phyloP scores from a whole-genome alignment of 768 basidiomycete species.

The Infundibulicybe gibba region DNA sequence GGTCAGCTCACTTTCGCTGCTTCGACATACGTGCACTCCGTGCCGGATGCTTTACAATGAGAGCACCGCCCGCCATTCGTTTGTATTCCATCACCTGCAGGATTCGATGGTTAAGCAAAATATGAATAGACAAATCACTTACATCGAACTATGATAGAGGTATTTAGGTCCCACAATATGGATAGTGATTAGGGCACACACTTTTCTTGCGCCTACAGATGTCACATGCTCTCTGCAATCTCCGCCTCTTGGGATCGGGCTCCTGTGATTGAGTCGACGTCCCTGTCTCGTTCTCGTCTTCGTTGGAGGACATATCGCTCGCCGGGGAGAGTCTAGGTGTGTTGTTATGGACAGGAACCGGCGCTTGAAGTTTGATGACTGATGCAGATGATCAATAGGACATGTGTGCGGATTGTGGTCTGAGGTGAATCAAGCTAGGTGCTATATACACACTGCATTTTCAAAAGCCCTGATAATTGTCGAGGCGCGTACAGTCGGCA shows the following conservation, averaged over 20 bases:
- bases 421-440: too few species aligned
- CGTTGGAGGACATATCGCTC: constrained; percentile 55
- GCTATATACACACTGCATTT: too few species aligned
- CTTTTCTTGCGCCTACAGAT: constrained; percentile 84
- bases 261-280: constrained; percentile 26
- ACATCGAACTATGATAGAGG: constrained; percentile 55
- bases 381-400: too few species aligned
- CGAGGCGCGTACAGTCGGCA: too few species aligned
- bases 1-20: constrained; percentile 53
- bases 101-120: neutral
- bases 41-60: constrained; percentile 61
- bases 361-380: neutral
- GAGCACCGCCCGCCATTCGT: constrained; percentile 65
- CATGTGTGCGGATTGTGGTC: too few species aligned
- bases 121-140: constrained; percentile 18
- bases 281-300: constrained; percentile 55
- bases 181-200: constrained; percentile 23
- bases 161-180: neutral
- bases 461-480: too few species aligned
- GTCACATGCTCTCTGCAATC: constrained; percentile 79
- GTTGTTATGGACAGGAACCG: neutral
- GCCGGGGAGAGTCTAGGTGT: too few species aligned
- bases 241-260: constrained; percentile 52
- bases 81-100: constrained; percentile 61
- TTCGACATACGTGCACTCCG: constrained; percentile 68